Evolutionary conservation across 108 stramenopile species (phyloP).

Genomic region (Nitzschia sp.): DNA sequence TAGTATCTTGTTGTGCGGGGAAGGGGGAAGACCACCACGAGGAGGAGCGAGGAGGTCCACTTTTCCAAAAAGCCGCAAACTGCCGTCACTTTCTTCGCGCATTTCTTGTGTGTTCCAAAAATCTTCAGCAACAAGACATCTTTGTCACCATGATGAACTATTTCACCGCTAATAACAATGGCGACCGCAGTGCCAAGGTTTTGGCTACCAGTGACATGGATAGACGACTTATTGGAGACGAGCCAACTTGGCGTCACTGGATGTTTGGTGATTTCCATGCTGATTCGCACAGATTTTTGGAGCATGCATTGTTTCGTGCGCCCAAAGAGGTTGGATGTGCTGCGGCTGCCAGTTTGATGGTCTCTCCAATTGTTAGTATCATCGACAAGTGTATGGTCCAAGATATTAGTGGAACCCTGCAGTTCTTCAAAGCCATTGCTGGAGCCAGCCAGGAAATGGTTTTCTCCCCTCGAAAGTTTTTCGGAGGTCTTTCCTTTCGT

Average conservation of each 20-base stretch:
- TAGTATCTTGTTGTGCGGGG: no score
- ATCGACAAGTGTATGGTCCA: conserved; percentile 49
- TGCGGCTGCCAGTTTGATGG: conserved; percentile 29
- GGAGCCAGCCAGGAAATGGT: conserved; percentile 42
- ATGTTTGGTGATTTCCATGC: conserved; percentile 17
- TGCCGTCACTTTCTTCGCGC: no score
- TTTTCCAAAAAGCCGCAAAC: no score
- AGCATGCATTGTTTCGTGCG: conserved; percentile 18
- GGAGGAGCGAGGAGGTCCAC: no score
- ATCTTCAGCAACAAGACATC: no score
- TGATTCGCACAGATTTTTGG: conserved; percentile 24
- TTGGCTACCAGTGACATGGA: not conserved
- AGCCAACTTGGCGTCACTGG: conserved; percentile 18
- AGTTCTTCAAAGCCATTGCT: conserved; percentile 30
- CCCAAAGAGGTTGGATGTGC: conserved; percentile 43
- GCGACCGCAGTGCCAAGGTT: not conserved
- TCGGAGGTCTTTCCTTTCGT: conserved; percentile 32
- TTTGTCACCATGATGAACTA: no score
- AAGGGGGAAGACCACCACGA: no score
- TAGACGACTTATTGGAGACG: not conserved
- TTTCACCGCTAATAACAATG: no score
- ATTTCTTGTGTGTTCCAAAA: no score
- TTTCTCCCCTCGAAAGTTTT: conserved; percentile 23
- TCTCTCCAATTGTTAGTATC: conserved; percentile 41
- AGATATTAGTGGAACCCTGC: conserved; percentile 28